phyloP scores from a whole-genome alignment of 177 flowering plant genomes.

The Vitis hybrid region DNA sequence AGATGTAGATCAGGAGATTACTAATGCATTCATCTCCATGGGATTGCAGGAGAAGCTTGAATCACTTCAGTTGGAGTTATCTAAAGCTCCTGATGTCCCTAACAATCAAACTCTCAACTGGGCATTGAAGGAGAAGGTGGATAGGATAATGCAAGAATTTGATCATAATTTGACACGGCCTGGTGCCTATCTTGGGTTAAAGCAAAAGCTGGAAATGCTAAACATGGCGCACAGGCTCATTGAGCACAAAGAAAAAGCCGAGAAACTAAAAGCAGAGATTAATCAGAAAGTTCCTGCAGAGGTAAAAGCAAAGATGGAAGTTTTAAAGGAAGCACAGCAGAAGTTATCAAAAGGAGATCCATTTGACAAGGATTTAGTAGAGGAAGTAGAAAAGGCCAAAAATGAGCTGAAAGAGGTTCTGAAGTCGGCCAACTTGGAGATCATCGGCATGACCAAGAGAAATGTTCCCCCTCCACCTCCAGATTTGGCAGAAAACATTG shows the following conservation, averaged over 20 bases:
- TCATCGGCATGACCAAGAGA: slow-evolving; percentile 26
- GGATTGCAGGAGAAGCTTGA: slow-evolving; percentile 36
- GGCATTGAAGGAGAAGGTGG: slow-evolving; percentile 24
- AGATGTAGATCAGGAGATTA: slow-evolving; percentile 27
- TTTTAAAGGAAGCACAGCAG: slow-evolving; percentile 26
- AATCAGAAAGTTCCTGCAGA: slow-evolving; percentile 28
- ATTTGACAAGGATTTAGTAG: slow-evolving; percentile 21
- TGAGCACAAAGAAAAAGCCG: slow-evolving; percentile 25
- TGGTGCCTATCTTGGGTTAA: slow-evolving; percentile 32
- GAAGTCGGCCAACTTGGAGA: slow-evolving; percentile 35
- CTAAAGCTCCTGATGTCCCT: slow-evolving; percentile 15
- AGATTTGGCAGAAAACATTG: slow-evolving; percentile 19
- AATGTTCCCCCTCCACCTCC: slow-evolving; percentile 9
- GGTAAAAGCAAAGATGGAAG: slow-evolving; percentile 25
- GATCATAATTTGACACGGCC: slow-evolving; percentile 23
- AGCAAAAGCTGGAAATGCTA: slow-evolving; percentile 35
- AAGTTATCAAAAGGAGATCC: slow-evolving; percentile 25
- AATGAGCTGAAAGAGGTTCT: slow-evolving; percentile 25
- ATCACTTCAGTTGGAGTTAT: slow-evolving; percentile 22
- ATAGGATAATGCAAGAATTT: slow-evolving; percentile 30
- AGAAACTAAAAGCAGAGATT: slow-evolving; percentile 26
- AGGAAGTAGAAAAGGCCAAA: slow-evolving; percentile 22
- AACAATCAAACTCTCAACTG: slow-evolving; percentile 20
- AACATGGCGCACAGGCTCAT: slow-evolving; percentile 24
- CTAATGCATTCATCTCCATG: slow-evolving; percentile 31